phyloP scores from a whole-genome alignment of 331 rosid genomes.

The Quercus tomentella region DNA sequence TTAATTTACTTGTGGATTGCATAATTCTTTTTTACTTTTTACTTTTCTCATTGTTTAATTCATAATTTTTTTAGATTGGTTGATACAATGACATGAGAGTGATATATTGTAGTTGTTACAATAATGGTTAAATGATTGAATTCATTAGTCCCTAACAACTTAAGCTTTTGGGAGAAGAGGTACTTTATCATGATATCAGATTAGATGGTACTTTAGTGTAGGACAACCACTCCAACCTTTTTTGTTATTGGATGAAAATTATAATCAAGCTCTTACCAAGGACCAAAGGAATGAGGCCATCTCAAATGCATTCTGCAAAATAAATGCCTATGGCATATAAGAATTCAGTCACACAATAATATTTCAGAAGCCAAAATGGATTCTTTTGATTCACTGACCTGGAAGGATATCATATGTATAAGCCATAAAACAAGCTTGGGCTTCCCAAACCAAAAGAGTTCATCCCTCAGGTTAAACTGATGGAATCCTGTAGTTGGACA shows the following conservation, averaged over 20 bases:
- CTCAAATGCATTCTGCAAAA: slow-evolving; percentile 88
- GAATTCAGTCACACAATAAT: not conserved
- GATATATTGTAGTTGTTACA: too few species aligned
- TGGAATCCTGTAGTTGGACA: slow-evolving; percentile 28
- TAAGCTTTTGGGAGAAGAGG: too few species aligned
- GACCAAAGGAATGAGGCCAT: slow-evolving; percentile 95
- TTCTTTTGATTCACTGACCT: slow-evolving; percentile 36
- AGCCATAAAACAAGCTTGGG: slow-evolving; percentile 69
- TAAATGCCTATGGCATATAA: slow-evolving; percentile 3
- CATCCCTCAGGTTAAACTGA: slow-evolving; percentile 68
- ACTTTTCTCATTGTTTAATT: too few species aligned
- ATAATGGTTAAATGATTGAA: too few species aligned
- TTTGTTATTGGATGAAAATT: not conserved
- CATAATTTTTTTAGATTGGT: too few species aligned
- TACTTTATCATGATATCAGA: too few species aligned
- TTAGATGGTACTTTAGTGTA: not conserved
- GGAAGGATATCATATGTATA: slow-evolving; percentile 77
- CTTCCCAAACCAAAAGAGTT: slow-evolving; percentile 89
- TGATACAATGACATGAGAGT: too few species aligned
- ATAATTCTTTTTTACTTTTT: too few species aligned
- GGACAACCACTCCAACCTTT: not conserved
- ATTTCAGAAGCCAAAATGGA: not conserved
- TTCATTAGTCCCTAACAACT: too few species aligned
- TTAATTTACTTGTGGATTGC: too few species aligned
- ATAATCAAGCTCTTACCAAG: slow-evolving; percentile 53